Conservation (phyloP, 1,284 basidiomycete genomes). For the Papiliotrema terrestris region DNA sequence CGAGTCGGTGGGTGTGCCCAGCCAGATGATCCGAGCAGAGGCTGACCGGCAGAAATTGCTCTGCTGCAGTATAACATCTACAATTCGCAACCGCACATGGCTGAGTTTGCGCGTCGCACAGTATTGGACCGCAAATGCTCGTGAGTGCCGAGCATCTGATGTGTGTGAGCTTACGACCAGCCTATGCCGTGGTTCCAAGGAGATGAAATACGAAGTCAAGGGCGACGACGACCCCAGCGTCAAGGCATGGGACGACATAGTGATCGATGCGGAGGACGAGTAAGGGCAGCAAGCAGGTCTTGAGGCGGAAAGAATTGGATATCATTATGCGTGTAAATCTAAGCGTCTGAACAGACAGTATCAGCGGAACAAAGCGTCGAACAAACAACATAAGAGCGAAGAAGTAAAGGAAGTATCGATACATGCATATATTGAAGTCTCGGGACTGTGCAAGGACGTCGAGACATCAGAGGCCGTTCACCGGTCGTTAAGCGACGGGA, state of each 20-base stretch:
- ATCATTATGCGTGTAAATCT: no score
- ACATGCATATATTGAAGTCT: no score
- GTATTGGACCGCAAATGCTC: conserved; percentile 42
- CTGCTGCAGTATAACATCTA: conserved; percentile 53
- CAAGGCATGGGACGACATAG: conserved; percentile 38
- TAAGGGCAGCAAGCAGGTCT: no score
- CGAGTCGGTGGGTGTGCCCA: conserved; percentile 64
- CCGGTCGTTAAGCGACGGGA: no score
- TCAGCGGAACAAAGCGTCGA: no score
- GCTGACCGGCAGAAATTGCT: conserved; percentile 44
- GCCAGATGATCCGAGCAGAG: neutral
- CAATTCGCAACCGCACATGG: conserved; percentile 50
- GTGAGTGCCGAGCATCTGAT: conserved; percentile 21
- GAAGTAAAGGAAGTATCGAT: no score
- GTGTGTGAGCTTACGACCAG: conserved; percentile 10
- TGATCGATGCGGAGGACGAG: neutral
- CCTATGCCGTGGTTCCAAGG: conserved; percentile 28
- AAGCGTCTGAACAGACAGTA: no score
- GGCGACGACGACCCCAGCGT: conserved; percentile 33
- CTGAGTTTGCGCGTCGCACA: conserved; percentile 41
- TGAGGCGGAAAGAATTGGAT: no score
- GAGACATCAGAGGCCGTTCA: no score
- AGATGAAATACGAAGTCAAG: conserved; percentile 34
- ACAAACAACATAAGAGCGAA: no score
- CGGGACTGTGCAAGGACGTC: no score